Evolutionary conservation across 495 filamentous ascomycete species (phyloP), one percentile per base, ranked within the genome.

Genomic region (Xylaria longipes): DNA sequence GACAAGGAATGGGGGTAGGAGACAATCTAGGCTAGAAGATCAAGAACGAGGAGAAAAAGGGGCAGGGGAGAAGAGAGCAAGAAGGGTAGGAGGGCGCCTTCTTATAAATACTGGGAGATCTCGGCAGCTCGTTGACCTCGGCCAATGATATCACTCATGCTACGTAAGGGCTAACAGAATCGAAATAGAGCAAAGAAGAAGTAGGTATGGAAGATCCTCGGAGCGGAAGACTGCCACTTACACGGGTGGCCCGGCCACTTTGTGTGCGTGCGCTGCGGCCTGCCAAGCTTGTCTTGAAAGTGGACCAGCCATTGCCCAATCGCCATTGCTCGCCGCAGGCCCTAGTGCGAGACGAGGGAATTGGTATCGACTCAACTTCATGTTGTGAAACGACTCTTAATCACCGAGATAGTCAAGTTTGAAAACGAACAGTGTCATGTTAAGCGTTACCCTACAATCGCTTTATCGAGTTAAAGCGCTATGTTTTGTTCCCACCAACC

Each of bases 1-100:
- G 12, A 43, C 14, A 7, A 6, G n/a, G 29, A 67, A 35, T 29
- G 22, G 7, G 6, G 17, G 7, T 12, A 56, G 29, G 14, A 35
- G 20, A 54, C 12, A 20, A 64, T 29, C 35, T 25, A 54, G 12
- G 39, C 37, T 39, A 3, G 27, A 50, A 50, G 56, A 66, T 52
- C 20, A 41, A 11, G 48, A 65, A 50, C n/a, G 33, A 39, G 60
- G 27, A 63, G 33, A 35, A 69, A 65, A 73, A 39, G 45, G 62
- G 35, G 69, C 22, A 57, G 62, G 37, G 66, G 62, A 54, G 69
- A 60, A 73, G 69, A 70, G 41, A 41, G 41, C 15, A 29, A 29
- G n/a, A 50, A 39, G 41, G 43, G 33, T 4, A 39, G 54, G 6
- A 29, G n/a, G 25, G 33, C 12, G n/a, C n/a, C 31, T 31, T 61